Evolutionary conservation across 2,329 filamentous ascomycete genomes (phyloP), one percentile per base, ranked within the genome.

Genomic region (Cadophora gregata): DNA sequence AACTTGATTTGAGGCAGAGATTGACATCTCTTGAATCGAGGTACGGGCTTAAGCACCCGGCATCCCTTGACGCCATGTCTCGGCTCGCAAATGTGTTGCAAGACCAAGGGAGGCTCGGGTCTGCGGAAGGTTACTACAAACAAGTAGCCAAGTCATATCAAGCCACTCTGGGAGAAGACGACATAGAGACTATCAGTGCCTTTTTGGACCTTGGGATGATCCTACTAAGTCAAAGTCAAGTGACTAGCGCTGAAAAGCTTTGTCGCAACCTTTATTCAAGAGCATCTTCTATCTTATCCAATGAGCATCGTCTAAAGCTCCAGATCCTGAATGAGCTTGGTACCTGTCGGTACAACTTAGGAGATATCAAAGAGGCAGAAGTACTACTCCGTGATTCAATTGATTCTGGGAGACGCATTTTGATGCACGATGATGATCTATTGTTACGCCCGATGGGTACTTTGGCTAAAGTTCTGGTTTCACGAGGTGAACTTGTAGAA

Each of bases 1-100:
- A 65, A 29, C 47, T 62, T n/a, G 50, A 62, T 10, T 31, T 65
- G 19, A 27, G 6, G 9, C 36, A 42, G 2, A 58, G 63, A 29
- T 21, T 58, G 38, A 4, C 29, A 24, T 25, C 33, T 1, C 7
- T 65, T 48, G 21, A 25, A 16, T 24, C 27, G 31, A 36, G 10
- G 3, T 14, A 55, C 38, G 58, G 63, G 16, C 2, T 25, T 10
- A 19, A 42, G 36, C 63, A 65, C 31, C 56, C 56, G 36, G 47
- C 56, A 31, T 27, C 48, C 21, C 12, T 65, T 4, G 36, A 65
- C 33, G 27, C 56, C 4, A 47, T 60, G 45, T 29, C 33, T 31
- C 47, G 63, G 25, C 58, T 65, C 2, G 58, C 36, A 12, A 0
- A 5, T 25, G 27, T 65, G 3, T 53, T 60, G 6, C n/a, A 14